phyloP scores from a whole-genome alignment of 2,329 filamentous ascomycete genomes.

The Botrytis squamosa region DNA sequence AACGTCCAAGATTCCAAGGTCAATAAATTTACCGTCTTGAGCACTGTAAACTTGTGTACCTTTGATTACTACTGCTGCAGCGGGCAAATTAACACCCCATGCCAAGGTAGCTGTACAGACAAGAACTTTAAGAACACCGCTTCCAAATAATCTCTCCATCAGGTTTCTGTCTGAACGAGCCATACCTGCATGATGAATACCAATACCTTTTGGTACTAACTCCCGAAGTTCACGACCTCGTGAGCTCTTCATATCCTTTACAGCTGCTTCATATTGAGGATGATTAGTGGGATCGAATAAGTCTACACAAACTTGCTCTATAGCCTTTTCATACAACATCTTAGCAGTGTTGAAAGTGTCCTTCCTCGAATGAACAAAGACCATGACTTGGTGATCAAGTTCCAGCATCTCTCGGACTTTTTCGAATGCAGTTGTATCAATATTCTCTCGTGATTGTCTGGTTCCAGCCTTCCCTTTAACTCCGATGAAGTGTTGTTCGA shows the following conservation, averaged over 20 bases:
- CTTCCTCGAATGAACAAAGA: constrained; percentile 95
- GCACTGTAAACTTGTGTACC: constrained; percentile 72
- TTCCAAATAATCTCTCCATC: constrained; percentile 87
- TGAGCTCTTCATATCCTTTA: constrained; percentile 81
- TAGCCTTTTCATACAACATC: constrained; percentile 81
- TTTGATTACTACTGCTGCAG: constrained; percentile 95
- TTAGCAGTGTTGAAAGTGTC: constrained; percentile 89
- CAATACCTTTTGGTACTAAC: constrained; percentile 84
- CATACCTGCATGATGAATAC: constrained; percentile 97
- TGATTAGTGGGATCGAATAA: constrained; percentile 80
- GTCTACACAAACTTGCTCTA: constrained; percentile 74
- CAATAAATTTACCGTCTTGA: constrained; percentile 93
- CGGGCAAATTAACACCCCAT: constrained; percentile 98
- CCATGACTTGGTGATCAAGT: constrained; percentile 95
- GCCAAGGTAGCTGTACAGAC: constrained; percentile 97
- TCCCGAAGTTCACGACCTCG: constrained; percentile 86
- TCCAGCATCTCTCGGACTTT: constrained; percentile 94
- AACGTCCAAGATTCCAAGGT: constrained; percentile 93
- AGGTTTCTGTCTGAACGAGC: constrained; percentile 88
- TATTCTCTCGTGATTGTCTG: constrained; percentile 80
- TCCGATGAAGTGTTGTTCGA: constrained; percentile 96
- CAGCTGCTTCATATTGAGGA: constrained; percentile 74
- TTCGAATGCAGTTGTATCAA: constrained; percentile 84
- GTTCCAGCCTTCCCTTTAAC: constrained; percentile 87
- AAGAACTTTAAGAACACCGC: constrained; percentile 92